Base-by-base conservation (phyloP, 495 filamentous ascomycete species). In the Acidiella bohemica region DNA sequence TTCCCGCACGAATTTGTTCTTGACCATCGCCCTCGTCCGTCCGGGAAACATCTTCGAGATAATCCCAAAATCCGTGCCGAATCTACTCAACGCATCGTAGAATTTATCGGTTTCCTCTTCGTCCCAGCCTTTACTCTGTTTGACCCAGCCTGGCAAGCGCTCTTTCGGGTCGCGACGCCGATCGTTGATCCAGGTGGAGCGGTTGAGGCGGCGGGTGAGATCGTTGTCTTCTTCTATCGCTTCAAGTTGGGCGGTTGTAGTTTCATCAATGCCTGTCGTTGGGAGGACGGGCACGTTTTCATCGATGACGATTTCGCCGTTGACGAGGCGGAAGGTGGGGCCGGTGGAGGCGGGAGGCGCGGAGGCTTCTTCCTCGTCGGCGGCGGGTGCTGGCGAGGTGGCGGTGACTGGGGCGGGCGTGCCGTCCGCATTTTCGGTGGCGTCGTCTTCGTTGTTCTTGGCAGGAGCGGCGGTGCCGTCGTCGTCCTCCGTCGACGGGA, bases 51-150 rank as follows among this genome's bases (percentile, higher is more conserved):
- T 67, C 44, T 73, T 76, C 50, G 74, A 72, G 51, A 97, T 92
- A 49, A 84, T 81, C 59, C 77, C 72, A 55, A 96, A 96, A 56
- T 96, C 86, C 0, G 86, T 94, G 20, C 90, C 92, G 55, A 92
- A 94, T 71, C 82, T 84, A 20, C 71, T 64, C 2, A 97, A 65
- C 0, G 79, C 80, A 14, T 80, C 67, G 56, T 93, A 96, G 61
- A 96, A 96, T 20, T 75, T 61, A 22, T 88, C 82, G 2, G 83
- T 93, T 33, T 76, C 66, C 8, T 77, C 76, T 17, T 75, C 72
- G 34, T 75, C 72, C 90, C 90, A 97, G 2, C 72, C 67, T 40
- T 82, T 71, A 10, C 73, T 70, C 53, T 80, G 77, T 36, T 78
- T 70, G 3, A 70, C 71, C 42, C 26, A 21, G 10, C 23, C 7